Evolutionary conservation across 108 stramenopile genomes (phyloP), one percentile per base, ranked within the genome.

Genomic region (Discostella stelligeroides): DNA sequence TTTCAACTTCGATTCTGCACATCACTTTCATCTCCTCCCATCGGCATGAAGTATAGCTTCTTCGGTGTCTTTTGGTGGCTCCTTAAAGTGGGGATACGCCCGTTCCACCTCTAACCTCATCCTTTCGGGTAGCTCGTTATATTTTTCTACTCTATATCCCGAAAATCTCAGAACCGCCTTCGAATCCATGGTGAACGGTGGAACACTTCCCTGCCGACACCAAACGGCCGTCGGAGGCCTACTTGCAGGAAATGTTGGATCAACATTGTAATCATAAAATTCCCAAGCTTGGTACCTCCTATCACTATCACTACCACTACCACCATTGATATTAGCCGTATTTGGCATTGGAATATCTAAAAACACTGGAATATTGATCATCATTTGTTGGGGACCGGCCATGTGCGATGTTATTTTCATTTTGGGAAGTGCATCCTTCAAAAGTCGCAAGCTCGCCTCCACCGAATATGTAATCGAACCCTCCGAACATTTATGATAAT

Each of bases 211-310:
- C 56, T 76, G 75, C 12, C 75, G 40, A 29, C 68, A 54, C 75
- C 75, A 76, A 13, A 48, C 40, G 6, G 50, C 43, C 24, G 61
- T 60, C 1, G 75, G 67, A 29, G 75, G 75, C 49, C 65, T 27
- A 18, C 54, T 59, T 13, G 41, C 57, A 3, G 67, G 67, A 63
- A 60, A 68, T 28, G 75, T 14, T 17, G 46, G 39, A 21, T 76
- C 75, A 34, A 66, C 38, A 20, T 51, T 63, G 45, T 70, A 76
- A 69, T 76, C 75, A 56, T 76, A 76, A 54, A 59, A 60, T 54
- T 76, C 75, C 75, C 75, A 76, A n/a, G 75, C 75, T 55, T 63
- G 50, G 34, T 76, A 76, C 20, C 43, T 13, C 9, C 75, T 56
- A 3, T 18, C 38, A 40, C n/a, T n/a, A n/a, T n/a, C n/a, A n/a